These are phyloP conservation scores for Mrakia frigida DNA, from an alignment of 768 basidiomycete species.

Conservation along the genomic window DNA sequence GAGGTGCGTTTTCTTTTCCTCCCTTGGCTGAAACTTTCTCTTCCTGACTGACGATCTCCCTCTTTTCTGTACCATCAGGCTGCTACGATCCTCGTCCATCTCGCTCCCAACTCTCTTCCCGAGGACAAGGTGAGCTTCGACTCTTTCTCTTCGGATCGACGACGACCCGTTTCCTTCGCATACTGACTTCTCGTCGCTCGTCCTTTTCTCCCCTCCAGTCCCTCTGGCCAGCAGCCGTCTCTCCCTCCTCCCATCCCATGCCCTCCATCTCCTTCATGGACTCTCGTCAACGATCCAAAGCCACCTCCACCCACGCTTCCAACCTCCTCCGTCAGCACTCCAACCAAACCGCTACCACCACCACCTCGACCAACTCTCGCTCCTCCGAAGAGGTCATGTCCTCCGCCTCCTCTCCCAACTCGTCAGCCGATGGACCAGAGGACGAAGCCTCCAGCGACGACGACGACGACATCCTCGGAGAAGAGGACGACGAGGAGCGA, in stretches of 20 bases:
- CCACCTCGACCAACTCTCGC: slow-evolving; percentile 31
- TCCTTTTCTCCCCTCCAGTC: slow-evolving; percentile 29
- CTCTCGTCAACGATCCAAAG: slow-evolving; percentile 26
- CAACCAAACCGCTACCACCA: slow-evolving; percentile 31
- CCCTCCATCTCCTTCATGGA: slow-evolving; percentile 35
- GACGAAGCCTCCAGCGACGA: background rate
- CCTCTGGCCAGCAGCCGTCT: slow-evolving; percentile 37
- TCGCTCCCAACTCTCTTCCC: slow-evolving; percentile 72
- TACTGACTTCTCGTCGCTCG: background rate
- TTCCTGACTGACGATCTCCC: background rate
- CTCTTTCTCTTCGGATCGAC: background rate
- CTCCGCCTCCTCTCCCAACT: slow-evolving; percentile 12
- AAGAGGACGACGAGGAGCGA: slow-evolving; percentile 37
- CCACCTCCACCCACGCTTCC: slow-evolving; percentile 30
- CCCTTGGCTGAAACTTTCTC: slow-evolving; percentile 3
- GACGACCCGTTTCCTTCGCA: slow-evolving; percentile 17
- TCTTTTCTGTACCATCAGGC: slow-evolving; percentile 52
- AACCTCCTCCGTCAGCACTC: slow-evolving; percentile 30
- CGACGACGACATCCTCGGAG: slow-evolving; percentile 30
- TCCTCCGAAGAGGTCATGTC: slow-evolving; percentile 32
- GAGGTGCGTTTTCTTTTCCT: slow-evolving; percentile 55
- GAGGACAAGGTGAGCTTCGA: slow-evolving; percentile 69
- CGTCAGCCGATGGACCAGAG: background rate
- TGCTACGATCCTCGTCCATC: slow-evolving; percentile 87
- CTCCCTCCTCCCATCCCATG: slow-evolving; percentile 37